Evolutionary conservation across 495 filamentous ascomycete species (phyloP).

Genomic region (Rhizodiscina lignyota): DNA sequence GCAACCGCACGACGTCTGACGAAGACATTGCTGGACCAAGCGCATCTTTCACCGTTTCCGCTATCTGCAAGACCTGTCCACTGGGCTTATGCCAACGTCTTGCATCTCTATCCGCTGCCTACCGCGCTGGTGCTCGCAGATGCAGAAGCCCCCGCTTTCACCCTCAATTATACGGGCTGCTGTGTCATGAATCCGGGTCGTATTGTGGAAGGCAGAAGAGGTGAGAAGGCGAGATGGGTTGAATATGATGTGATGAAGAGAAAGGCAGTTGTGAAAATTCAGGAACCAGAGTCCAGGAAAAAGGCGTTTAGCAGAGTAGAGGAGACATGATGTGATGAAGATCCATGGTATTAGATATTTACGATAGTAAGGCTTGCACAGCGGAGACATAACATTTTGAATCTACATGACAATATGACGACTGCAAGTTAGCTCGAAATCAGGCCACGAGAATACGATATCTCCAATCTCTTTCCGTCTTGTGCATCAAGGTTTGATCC

Average conservation of each 20-base stretch:
- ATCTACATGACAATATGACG: no score
- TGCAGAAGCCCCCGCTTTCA: slow-evolving; percentile 60
- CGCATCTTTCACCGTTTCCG: slow-evolving; percentile 72
- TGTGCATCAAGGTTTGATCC: no score
- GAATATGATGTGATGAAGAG: slow-evolving; percentile 49
- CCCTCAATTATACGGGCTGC: slow-evolving; percentile 83
- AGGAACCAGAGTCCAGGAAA: background rate
- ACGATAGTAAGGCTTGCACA: no score
- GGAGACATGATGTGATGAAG: no score
- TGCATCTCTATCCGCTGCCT: slow-evolving; percentile 78
- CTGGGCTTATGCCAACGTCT: slow-evolving; percentile 64
- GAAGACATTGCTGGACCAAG: slow-evolving; percentile 88
- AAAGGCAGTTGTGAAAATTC: background rate
- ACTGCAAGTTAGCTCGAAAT: no score
- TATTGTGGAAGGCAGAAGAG: slow-evolving; percentile 39
- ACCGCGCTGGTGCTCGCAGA: slow-evolving; percentile 71
- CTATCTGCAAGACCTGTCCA: slow-evolving; percentile 57
- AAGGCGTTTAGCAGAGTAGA: no score
- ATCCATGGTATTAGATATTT: no score
- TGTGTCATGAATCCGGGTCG: slow-evolving; percentile 88
- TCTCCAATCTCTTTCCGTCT: no score
- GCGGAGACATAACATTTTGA: no score
- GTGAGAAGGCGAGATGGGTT: slow-evolving; percentile 59
- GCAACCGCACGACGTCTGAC: slow-evolving; percentile 61
- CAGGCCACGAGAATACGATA: no score